A percentile compares a stretch with the other conserved stretches of the same genome.
Evolutionary conservation across 805 yeast genomes (phyloP).

Genomic region (Millerago galiae): DNA sequence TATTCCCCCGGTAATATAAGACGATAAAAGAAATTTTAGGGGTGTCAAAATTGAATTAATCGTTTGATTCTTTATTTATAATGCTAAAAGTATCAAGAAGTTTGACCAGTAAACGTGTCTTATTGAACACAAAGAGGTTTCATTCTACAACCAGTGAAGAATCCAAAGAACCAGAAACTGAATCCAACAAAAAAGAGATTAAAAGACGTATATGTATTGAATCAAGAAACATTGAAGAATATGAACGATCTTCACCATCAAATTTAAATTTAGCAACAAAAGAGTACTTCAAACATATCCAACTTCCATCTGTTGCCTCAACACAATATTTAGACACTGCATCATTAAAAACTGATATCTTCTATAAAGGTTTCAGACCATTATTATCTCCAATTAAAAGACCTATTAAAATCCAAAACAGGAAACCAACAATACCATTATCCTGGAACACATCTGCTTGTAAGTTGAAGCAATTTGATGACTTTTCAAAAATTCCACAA

Average conservation of each 20-base stretch:
- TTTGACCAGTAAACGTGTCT: constrained; percentile 3
- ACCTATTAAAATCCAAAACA: constrained; percentile 12
- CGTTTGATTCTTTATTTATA: background rate
- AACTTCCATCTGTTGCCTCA: constrained; percentile 19
- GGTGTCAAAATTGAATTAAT: background rate
- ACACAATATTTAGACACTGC: constrained; percentile 20
- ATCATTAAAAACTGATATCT: constrained; percentile 16
- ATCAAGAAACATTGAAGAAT: constrained; percentile 1
- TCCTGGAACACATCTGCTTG: constrained; percentile 23
- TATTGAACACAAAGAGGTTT: background rate
- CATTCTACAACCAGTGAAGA: constrained; percentile 7
- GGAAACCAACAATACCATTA: constrained; percentile 18
- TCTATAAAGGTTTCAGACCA: constrained; percentile 22
- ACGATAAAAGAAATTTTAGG: background rate
- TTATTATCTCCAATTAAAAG: constrained; percentile 19
- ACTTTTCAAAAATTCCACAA: constrained; percentile 21
- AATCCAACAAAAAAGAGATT: background rate
- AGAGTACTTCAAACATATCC: constrained; percentile 5
- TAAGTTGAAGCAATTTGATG: constrained; percentile 20
- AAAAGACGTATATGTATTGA: constrained; percentile 4
- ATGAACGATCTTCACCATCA: constrained; percentile 2
- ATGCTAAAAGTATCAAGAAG: background rate
- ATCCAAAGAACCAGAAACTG: constrained; percentile 4
- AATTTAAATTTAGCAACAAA: constrained; percentile 1
- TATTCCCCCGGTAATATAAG: too few relatives aligned